Evolutionary conservation across 2,329 filamentous ascomycete species (phyloP), one percentile per base, ranked within the genome.

Genomic region (Botrytis sinoallii): DNA sequence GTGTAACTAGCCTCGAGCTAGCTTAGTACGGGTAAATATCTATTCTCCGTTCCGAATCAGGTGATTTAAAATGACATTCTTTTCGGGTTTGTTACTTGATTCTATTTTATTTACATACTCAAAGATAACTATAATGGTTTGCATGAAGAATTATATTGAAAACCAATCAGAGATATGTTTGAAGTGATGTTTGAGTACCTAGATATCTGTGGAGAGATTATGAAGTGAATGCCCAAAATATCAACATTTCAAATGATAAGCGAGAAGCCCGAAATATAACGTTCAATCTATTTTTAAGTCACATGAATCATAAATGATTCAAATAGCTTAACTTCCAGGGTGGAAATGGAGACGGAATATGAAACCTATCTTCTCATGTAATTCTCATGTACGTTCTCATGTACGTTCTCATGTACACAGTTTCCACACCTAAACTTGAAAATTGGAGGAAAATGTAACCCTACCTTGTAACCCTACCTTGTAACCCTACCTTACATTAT

Each of bases 271-370:
- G 16, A 55, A n/a, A 40, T 29, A 20, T 18, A 52, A 42, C 25
- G n/a, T 57, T 32, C 20, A 32, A 16, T 68, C 35, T 68, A 42
- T 25, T 38, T 38, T 42, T 25, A 55, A n/a, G 25, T 9, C 25
- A 68, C 10, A 29, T 57, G 14, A 4, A 57, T 18, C 12, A 55
- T 0, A 55, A n/a, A 55, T 55, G 25, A 16, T 16, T n/a, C 12
- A 3, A 7, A 38, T n/a, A 5, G 25, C 1, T 67, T 3, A 29
- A 1, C 1, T 1, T 40, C 0, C 20, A 20, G 29, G 8, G 10
- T 14, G 0, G 1, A 52, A 40, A 25, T 52, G 22, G 32, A 52
- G 20, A n/a, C 4, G 14, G 5, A 38, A 25, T n/a, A 42, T 55
- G 35, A 68, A 40, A 40, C 46, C n/a, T 68, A 68, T 22, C 46